These are phyloP conservation scores for Colletotrichum sp. DNA, from an alignment of 2,329 filamentous ascomycete genomes.

Conservation along the genomic window DNA sequence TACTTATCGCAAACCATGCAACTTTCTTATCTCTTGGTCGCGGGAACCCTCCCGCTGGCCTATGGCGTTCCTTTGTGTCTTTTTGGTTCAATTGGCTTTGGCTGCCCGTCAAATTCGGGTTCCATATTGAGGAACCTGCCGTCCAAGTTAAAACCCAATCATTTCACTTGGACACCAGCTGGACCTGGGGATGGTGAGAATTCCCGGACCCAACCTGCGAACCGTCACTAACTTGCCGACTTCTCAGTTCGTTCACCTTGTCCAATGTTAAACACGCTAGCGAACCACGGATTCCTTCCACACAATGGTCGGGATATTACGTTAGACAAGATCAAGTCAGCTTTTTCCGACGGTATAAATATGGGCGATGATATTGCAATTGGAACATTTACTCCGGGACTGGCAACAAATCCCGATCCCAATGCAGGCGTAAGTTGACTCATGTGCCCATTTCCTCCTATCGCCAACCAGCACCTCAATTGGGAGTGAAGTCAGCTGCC, in stretches of 20 bases:
- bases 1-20: background rate
- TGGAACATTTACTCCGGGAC: constrained; percentile 46
- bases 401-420: constrained; percentile 42
- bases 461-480: background rate
- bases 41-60: background rate
- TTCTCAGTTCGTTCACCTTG: constrained; percentile 46
- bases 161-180: background rate
- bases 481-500: accelerated
- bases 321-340: constrained; percentile 37
- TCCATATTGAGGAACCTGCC: background rate
- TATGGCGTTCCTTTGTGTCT: background rate
- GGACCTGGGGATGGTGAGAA: background rate
- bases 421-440: constrained; percentile 34
- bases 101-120: background rate
- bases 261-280: constrained; percentile 55
- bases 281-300: constrained; percentile 54
- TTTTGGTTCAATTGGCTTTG: background rate
- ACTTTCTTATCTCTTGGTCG: background rate
- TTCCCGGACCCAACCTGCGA: too few relatives aligned
- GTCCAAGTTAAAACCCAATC: background rate
- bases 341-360: constrained; percentile 43
- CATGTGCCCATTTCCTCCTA: accelerated
- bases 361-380: constrained; percentile 41
- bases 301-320: constrained; percentile 49
- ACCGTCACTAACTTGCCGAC: background rate